Evolutionary conservation across 192 early-diverging fungal species (phyloP).

Genomic region (Entomortierella lignicola): DNA sequence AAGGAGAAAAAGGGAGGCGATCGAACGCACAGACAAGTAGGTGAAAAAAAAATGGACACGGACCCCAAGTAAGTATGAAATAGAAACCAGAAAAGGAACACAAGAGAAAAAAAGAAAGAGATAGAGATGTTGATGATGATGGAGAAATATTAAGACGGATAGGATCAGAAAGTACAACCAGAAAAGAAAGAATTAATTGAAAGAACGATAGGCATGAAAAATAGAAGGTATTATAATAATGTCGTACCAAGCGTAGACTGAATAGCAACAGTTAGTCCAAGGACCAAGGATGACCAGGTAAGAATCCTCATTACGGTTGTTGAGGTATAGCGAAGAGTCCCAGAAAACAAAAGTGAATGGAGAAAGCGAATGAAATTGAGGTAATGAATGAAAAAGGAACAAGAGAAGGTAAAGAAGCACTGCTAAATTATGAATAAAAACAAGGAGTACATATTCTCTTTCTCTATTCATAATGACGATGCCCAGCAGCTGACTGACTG

Average conservation of each 20-base stretch:
- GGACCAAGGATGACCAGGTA: conserved; percentile 18
- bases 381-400: background rate
- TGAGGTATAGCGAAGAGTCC: background rate
- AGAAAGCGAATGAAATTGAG: background rate
- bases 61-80: background rate
- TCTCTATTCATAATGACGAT: background rate
- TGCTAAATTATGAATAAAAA: too few relatives aligned
- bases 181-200: too few relatives aligned
- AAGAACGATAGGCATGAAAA: too few relatives aligned
- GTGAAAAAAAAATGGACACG: background rate
- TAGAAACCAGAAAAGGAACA: too few relatives aligned
- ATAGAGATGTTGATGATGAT: background rate
- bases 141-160: background rate
- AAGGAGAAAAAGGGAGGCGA: background rate
- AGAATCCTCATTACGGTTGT: conserved; percentile 14
- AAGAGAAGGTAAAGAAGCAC: background rate
- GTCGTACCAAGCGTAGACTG: conserved; percentile 27
- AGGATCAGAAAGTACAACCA: background rate
- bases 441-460: too few relatives aligned
- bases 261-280: conserved; percentile 23
- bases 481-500: background rate
- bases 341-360: background rate
- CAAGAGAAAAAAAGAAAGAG: background rate
- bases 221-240: too few relatives aligned
- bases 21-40: background rate